Evolutionary conservation across 306 rosid species (phyloP).

Genomic region (Fragaria nilgerrensis): DNA sequence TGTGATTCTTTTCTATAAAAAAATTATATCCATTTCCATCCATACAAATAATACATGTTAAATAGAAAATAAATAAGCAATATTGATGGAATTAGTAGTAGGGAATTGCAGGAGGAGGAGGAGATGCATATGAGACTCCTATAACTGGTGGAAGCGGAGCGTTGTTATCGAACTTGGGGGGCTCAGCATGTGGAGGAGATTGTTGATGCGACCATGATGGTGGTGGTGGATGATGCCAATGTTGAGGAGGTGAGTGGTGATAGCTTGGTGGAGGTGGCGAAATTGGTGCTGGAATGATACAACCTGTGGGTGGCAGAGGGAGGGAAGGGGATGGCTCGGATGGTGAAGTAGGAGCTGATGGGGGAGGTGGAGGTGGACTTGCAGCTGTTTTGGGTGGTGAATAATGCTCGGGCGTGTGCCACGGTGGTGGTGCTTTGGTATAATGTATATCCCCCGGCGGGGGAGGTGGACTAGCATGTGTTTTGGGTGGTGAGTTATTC

Average conservation of each 20-base stretch:
- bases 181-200: conserved; percentile 16
- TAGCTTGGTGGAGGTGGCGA: conserved; percentile 13
- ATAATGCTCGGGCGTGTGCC: conserved; percentile 6
- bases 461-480: neutral
- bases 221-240: conserved; percentile 14
- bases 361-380: conserved; percentile 12
- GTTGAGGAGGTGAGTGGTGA: conserved; percentile 19
- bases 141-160: conserved; percentile 31
- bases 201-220: conserved; percentile 14
- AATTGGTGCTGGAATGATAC: conserved; percentile 9
- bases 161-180: conserved; percentile 2
- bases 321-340: neutral
- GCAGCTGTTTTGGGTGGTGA: neutral
- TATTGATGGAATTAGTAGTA: conserved; percentile 9
- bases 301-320: conserved; percentile 21
- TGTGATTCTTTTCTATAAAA: neutral
- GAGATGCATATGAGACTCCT: conserved; percentile 25
- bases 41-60: neutral
- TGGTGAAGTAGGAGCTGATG: conserved; percentile 8
- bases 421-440: conserved; percentile 5
- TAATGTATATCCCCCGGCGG: neutral
- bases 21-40: neutral
- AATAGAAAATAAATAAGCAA: neutral
- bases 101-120: conserved; percentile 26
- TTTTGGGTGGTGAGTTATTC: neutral